These are phyloP conservation scores for Trichoderma atrobrunneum DNA, from an alignment of 2,329 filamentous ascomycete species.

Conservation along the genomic window DNA sequence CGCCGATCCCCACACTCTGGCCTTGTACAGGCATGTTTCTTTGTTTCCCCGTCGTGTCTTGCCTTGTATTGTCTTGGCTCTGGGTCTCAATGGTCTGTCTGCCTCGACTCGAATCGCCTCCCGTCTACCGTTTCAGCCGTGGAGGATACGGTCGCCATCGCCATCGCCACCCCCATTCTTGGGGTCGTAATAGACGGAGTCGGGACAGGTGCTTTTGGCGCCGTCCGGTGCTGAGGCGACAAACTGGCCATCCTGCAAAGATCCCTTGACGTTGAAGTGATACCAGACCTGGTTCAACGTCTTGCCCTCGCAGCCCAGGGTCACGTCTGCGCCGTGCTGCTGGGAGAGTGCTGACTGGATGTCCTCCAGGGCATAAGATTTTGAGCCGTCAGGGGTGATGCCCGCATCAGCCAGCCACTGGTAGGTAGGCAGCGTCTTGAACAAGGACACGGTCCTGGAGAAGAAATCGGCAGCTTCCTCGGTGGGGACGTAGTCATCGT, in stretches of 20 bases:
- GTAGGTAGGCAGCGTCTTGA: conserved; percentile 67
- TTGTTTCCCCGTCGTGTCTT: conserved; percentile 7
- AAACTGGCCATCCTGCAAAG: conserved; percentile 59
- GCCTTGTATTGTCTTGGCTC: not conserved
- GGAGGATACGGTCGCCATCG: not conserved
- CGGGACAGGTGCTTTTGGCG: conserved; percentile 60
- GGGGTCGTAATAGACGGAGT: conserved; percentile 59
- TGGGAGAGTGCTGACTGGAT: conserved; percentile 58
- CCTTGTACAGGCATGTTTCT: not conserved
- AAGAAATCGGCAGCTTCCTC: conserved; percentile 70
- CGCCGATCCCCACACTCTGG: conserved; percentile 4
- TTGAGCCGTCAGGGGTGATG: conserved; percentile 50
- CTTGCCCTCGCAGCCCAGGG: conserved; percentile 53
- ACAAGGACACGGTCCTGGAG: conserved; percentile 61
- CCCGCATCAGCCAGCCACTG: conserved; percentile 58
- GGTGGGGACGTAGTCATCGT: conserved; percentile 55
- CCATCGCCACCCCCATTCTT: conserved; percentile 14
- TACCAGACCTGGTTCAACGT: conserved; percentile 57
- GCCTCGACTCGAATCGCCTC: not conserved
- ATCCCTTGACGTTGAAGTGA: conserved; percentile 60
- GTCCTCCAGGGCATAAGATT: conserved; percentile 56
- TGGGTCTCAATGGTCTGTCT: not conserved
- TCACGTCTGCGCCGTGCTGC: conserved; percentile 52
- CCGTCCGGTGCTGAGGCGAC: conserved; percentile 54
- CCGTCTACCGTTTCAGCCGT: not conserved